Evolutionary conservation across 331 rosid species (phyloP).

Genomic region (Quercus lobata): DNA sequence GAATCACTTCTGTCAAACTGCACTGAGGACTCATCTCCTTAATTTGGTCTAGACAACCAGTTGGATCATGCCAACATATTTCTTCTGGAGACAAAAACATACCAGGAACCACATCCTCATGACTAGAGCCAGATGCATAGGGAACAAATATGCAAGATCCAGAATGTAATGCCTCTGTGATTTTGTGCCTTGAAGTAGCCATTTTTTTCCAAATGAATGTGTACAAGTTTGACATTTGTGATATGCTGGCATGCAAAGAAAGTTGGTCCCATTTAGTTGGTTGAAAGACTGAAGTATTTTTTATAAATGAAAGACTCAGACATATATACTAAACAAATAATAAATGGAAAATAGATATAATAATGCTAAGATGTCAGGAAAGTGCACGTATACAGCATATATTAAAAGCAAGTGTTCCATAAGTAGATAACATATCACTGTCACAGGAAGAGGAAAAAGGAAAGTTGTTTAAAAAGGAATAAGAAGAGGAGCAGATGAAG

Average conservation of each 20-base stretch:
- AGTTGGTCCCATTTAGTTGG: background rate
- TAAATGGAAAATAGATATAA: background rate
- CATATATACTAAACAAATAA: background rate
- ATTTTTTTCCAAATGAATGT: slow-evolving; percentile 76
- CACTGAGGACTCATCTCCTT: slow-evolving; percentile 32
- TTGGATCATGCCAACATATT: slow-evolving; percentile 78
- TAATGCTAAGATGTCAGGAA: background rate
- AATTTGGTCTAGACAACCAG: slow-evolving; percentile 52
- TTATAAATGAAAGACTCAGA: background rate
- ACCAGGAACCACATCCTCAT: slow-evolving; percentile 60
- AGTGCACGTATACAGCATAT: too few relatives aligned
- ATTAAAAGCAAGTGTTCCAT: background rate
- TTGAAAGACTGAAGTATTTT: too few relatives aligned
- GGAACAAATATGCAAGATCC: slow-evolving; percentile 60
- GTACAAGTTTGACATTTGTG: slow-evolving; percentile 77
- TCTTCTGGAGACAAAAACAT: slow-evolving; percentile 52
- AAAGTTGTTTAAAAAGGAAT: background rate
- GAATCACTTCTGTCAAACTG: slow-evolving; percentile 22
- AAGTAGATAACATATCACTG: background rate
- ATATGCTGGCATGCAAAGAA: slow-evolving; percentile 46
- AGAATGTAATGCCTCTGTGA: slow-evolving; percentile 48
- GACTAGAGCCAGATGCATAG: slow-evolving; percentile 31
- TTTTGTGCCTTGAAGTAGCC: slow-evolving; percentile 57
- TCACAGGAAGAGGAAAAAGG: background rate
- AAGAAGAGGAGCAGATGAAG: background rate